Evolutionary conservation across 495 filamentous ascomycete genomes (phyloP), one percentile per base, ranked within the genome.

Genomic region (Aspergillus wentii): DNA sequence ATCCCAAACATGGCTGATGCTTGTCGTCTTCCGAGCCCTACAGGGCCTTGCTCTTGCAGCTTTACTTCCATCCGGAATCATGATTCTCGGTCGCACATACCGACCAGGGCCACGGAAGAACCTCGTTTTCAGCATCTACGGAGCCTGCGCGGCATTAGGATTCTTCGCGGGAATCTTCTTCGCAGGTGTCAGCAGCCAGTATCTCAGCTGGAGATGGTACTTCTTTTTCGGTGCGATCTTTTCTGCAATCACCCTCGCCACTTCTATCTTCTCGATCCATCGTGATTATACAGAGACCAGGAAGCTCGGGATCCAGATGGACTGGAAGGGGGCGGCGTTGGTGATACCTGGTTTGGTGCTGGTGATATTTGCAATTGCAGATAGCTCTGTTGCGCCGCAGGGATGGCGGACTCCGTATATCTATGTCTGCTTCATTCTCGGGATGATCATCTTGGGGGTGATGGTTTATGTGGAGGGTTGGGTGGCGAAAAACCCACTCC

Each of bases 51-150:
- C 85, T 0, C 74, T 85, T 0, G 83, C 85, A 11, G 85, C 86
- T 0, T 88, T 85, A 33, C 61, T 92, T 15, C 87, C 88, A 3
- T 79, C 83, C 3, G 76, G 84, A 9, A 71, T 95, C 9, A 86
- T 87, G 72, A 73, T 95, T 10, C 60, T 95, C 9, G 86, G 86
- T 2, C 84, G 79, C 50, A 78, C 78, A 2, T 95, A 95, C 51
- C 73, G 88, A 5, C 88, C 88, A 0, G 88, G 88, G 0, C 86
- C 86, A 5, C 68, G 88, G 8, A 94, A 94, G 63, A 95, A 94
- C 49, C 45, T 92, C 10, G 76, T 92, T 0, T 94, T 94, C 54
- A 79, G 79, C 29, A 58, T 92, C 1, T 94, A 91, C 56, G 85
- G 88, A 1, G 84, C 82, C 0, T 79, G 78, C 43, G 86, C 87